A percentile compares a stretch with the other conserved stretches of the same genome.
These are phyloP conservation scores for Lolium rigidum DNA, from an alignment of 176 grass and related monocot species.

Conservation along the genomic window DNA sequence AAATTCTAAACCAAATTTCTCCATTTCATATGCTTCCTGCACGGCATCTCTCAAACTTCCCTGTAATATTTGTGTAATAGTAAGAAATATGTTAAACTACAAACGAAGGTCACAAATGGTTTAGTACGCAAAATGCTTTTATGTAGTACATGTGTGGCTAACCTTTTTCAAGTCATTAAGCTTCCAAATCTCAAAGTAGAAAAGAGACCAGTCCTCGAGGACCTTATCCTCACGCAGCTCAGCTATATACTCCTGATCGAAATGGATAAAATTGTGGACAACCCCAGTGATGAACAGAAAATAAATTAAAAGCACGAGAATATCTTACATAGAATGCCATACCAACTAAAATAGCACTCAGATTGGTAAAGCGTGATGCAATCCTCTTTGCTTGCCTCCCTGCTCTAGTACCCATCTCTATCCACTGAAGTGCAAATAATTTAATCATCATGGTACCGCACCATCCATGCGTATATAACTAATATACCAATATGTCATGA, in stretches of 20 bases:
- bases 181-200: constrained; percentile 23
- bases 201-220: not conserved
- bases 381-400: not conserved
- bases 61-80: not conserved
- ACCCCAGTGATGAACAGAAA: not conserved
- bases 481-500: not conserved
- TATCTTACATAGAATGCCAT: not conserved
- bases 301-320: not conserved
- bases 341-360: not conserved
- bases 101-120: not conserved
- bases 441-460: not conserved
- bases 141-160: not conserved
- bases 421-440: not conserved
- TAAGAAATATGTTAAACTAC: not conserved
- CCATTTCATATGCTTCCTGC: not conserved
- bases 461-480: not conserved
- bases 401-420: not conserved
- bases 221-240: not conserved
- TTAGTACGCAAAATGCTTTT: not conserved
- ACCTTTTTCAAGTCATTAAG: not conserved
- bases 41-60: not conserved
- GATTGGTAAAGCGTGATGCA: not conserved
- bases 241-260: not conserved
- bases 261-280: not conserved
- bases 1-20: not conserved